phyloP scores from a whole-genome alignment of 2,329 filamentous ascomycete species.

The Aspergillus sp. region DNA sequence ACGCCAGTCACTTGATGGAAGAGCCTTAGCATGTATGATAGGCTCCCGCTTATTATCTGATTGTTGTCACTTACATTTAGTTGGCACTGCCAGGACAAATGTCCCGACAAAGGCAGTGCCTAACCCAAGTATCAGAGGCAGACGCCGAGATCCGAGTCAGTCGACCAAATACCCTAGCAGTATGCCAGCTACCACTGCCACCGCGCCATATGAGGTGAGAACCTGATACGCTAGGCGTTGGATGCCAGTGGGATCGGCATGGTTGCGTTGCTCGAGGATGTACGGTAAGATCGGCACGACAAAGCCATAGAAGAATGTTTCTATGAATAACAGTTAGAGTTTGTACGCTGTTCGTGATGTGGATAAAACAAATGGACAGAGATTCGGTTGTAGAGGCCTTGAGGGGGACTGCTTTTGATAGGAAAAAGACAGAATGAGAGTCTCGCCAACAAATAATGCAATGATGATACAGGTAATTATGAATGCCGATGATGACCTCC shows the following conservation, averaged over 20 bases:
- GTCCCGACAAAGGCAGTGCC: conserved; percentile 13
- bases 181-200: conserved; percentile 13
- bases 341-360: not conserved
- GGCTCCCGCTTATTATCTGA: no score
- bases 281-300: conserved; percentile 25
- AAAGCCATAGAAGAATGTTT: conserved; percentile 25
- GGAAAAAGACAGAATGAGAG: not conserved
- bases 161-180: conserved; percentile 15
- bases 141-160: conserved; percentile 4
- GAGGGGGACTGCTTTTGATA: not conserved
- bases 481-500: conserved; percentile 21
- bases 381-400: no score
- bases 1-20: conserved; percentile 12
- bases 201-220: conserved; percentile 18
- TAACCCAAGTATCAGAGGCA: conserved; percentile 13
- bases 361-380: no score
- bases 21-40: not conserved
- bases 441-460: conserved; percentile 20
- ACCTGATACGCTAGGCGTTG: conserved; percentile 17
- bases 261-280: conserved; percentile 21
- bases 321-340: conserved; percentile 2
- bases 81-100: conserved; percentile 9
- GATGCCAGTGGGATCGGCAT: conserved; percentile 16
- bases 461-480: conserved; percentile 17
- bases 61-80: conserved; percentile 4